A percentile compares a stretch with the other conserved stretches of the same genome.
Evolutionary conservation across 345 rosid genomes (phyloP).

Genomic region (Arabidopsis suecica): DNA sequence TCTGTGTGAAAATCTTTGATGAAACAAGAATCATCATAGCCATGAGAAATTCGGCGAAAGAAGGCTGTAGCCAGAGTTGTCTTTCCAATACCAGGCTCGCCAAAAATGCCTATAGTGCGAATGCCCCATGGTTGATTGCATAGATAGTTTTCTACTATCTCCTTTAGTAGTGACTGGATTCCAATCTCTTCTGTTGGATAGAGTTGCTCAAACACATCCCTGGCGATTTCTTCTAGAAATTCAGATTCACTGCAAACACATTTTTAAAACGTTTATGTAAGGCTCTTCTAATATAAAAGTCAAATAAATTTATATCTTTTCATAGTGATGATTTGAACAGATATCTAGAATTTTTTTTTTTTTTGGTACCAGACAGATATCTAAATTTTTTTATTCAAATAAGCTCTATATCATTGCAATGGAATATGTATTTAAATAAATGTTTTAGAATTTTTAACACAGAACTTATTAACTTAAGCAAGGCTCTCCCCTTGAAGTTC

Average conservation of each 20-base stretch:
- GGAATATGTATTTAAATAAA: not conserved
- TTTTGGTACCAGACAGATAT: too few relatives aligned
- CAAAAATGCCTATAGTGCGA: conserved; percentile 19
- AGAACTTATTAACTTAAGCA: too few relatives aligned
- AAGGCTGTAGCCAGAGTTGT: not conserved
- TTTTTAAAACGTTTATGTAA: too few relatives aligned
- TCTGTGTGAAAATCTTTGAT: not conserved
- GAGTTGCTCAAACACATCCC: conserved; percentile 26
- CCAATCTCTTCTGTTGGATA: conserved; percentile 31
- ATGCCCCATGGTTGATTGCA: conserved; percentile 32
- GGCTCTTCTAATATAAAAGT: too few relatives aligned
- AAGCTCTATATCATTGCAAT: not conserved
- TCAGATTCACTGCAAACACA: conserved; percentile 19
- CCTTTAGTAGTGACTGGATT: not conserved
- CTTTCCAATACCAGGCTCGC: conserved; percentile 20
- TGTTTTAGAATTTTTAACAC: too few relatives aligned
- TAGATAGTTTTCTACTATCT: conserved; percentile 19
- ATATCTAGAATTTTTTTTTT: not conserved
- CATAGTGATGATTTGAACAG: not conserved
- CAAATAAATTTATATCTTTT: not conserved
- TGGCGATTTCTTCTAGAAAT: conserved; percentile 14
- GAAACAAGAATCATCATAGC: conserved; percentile 10
- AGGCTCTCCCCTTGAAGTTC: too few relatives aligned
- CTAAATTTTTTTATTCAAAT: too few relatives aligned
- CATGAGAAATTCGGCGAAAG: not conserved